Base-by-base conservation (phyloP, 2,329 filamentous ascomycete species). In the Fusarium sulawesiense region DNA sequence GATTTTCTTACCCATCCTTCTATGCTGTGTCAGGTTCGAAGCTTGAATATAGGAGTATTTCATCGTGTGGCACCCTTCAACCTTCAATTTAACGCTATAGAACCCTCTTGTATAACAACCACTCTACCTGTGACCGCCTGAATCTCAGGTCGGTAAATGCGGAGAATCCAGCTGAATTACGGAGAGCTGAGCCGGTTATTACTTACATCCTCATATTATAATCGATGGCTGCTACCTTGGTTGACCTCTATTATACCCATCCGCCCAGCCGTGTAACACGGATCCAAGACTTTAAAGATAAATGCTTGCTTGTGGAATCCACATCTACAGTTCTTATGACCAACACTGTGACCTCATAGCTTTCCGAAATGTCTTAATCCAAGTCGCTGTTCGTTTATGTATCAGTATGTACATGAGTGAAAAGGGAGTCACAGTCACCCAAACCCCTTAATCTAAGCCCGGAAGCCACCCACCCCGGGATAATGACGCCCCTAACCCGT, bases 391-490 rank as follows among this genome's bases (percentile, higher is more conserved):
- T 41, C 2, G 53, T 45, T 21, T 27, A 44, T 45, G 42, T 21
- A 34, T 42, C 23, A 64, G 23, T 56, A 55, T 51, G 25, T 16
- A 55, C 30, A 69, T 29, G 21, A 41, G 34, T 21, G 34, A 20
- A 23, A 18, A n/a, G 27, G 13, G 21, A 44, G n/a, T 18, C 25
- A 16, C 21, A 44, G 18, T 20, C 25, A 16, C 20, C 45, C 12
- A 34, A 6, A 37, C 50, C 30, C 41, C 27, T 68, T 74, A 82
- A 50, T 82, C 81, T 56, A 82, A 62, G 0, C 76, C 75, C 7
- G 78, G 75, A 2, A 82, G 65, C 80, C 80, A 82, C 8, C 78
- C 77, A 18, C 71, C 74, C 21, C 71, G 72, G 40, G 71, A 75
- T 46, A 81, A 62, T 11, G 79, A 79, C 40, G 75, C 70, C 16